These are phyloP conservation scores for Russula brevipes DNA, from an alignment of 768 basidiomycete species.

Conservation along the genomic window DNA sequence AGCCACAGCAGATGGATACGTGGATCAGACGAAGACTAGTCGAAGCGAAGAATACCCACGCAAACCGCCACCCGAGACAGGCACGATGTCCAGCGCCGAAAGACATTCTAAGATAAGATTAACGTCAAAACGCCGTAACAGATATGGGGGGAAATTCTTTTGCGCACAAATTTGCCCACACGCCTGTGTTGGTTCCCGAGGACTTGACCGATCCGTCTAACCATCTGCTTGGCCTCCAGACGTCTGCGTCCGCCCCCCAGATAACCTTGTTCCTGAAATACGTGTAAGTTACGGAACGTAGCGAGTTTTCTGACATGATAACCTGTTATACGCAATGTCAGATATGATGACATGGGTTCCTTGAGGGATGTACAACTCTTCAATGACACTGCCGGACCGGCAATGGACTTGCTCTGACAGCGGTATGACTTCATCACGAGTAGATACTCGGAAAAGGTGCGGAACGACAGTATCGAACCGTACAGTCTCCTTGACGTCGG, in stretches of 20 bases:
- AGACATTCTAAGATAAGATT: slow-evolving; percentile 7
- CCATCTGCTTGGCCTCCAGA: slow-evolving; percentile 20
- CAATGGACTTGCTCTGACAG: slow-evolving; percentile 12
- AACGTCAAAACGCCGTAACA: neutral
- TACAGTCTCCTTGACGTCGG: slow-evolving; percentile 26
- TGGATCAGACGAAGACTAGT: neutral
- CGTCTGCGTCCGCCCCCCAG: slow-evolving; percentile 17
- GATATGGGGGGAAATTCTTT: neutral
- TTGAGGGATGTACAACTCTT: slow-evolving; percentile 6
- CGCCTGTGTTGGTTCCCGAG: neutral
- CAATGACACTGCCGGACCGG: slow-evolving; percentile 6
- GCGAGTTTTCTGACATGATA: neutral
- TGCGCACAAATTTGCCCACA: slow-evolving; percentile 14
- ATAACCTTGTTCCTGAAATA: slow-evolving; percentile 9
- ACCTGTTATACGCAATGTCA: slow-evolving; percentile 19
- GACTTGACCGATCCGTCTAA: slow-evolving; percentile 14
- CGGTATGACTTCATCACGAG: slow-evolving; percentile 28
- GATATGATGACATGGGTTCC: slow-evolving; percentile 14
- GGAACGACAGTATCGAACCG: slow-evolving; percentile 27
- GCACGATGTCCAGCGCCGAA: slow-evolving; percentile 19
- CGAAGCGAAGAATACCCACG: neutral
- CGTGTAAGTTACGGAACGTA: neutral
- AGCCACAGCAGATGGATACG: neutral
- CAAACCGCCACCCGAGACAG: slow-evolving; percentile 21
- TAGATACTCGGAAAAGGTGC: slow-evolving; percentile 21